Percentiles rank a stretch among this genome's conserved stretches.
These are phyloP conservation scores for Condylostoma magnum DNA, from an alignment of 169 alveolate genomes.

Conservation along the genomic window DNA sequence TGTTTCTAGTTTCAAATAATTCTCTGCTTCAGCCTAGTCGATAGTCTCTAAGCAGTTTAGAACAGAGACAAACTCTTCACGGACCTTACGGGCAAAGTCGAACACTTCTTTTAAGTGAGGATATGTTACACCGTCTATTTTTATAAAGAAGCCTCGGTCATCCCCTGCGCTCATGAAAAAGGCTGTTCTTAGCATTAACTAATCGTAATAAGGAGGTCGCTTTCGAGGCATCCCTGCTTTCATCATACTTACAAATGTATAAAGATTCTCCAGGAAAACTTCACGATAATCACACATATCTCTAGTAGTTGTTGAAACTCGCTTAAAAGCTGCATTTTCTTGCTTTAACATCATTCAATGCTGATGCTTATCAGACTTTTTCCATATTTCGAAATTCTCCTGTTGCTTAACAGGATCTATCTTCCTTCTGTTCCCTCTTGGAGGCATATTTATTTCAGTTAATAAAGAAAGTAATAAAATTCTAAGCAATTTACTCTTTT, in stretches of 20 bases:
- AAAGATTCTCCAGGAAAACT: background rate
- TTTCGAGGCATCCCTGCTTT: constrained; percentile 24
- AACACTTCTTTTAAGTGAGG: background rate
- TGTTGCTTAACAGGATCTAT: constrained; percentile 16
- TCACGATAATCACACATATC: too few relatives aligned
- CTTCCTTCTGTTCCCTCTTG: constrained; percentile 15
- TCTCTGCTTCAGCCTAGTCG: background rate
- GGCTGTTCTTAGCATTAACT: constrained; percentile 14
- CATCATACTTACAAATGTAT: background rate
- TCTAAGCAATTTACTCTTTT: too few relatives aligned
- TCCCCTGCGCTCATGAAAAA: constrained; percentile 8
- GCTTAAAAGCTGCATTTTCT: background rate
- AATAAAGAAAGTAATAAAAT: too few relatives aligned
- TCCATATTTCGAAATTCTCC: constrained; percentile 19
- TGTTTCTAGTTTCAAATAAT: background rate
- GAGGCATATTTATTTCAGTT: constrained; percentile 14
- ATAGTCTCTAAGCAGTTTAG: background rate
- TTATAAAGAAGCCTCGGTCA: background rate
- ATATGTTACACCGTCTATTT: background rate
- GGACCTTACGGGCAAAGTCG: background rate
- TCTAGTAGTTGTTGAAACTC: background rate
- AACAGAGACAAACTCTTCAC: background rate
- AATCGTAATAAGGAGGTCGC: constrained; percentile 14
- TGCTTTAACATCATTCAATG: background rate
- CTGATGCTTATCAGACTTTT: background rate